Percentiles rank a stretch among this genome's conserved stretches.
phyloP scores from a whole-genome alignment of 352 stramenopile genomes.

The Globisporangium canariense region DNA sequence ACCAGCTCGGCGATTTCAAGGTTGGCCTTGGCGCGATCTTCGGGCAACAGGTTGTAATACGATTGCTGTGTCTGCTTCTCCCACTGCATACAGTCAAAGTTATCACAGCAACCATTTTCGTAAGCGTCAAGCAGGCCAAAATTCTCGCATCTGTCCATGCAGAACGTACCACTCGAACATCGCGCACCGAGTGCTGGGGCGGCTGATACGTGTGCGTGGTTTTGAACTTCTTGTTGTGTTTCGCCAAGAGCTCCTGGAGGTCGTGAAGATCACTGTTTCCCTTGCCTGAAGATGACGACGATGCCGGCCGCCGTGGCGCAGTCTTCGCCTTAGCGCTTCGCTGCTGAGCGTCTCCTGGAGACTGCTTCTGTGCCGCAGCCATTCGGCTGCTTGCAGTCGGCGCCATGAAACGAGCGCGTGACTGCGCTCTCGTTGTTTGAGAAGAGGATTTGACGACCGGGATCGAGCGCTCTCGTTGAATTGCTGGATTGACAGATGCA shows the following conservation, averaged over 20 bases:
- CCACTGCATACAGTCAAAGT: slow-evolving; percentile 40
- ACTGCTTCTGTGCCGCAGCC: slow-evolving; percentile 8
- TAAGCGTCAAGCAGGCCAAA: neutral
- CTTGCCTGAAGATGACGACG: neutral
- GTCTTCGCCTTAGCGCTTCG: slow-evolving; percentile 11
- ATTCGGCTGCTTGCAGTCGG: slow-evolving; percentile 17
- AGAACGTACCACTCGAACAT: slow-evolving; percentile 57
- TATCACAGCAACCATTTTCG: neutral
- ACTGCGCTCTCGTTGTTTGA: neutral
- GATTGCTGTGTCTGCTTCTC: slow-evolving; percentile 60
- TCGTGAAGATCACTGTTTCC: slow-evolving; percentile 28
- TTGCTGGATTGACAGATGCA: neutral
- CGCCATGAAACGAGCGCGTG: slow-evolving; percentile 15
- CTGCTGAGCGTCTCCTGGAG: neutral
- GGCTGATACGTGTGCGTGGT: slow-evolving; percentile 68
- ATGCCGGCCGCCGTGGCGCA: neutral
- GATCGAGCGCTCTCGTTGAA: neutral
- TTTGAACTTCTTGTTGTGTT: slow-evolving; percentile 84
- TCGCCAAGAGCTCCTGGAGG: slow-evolving; percentile 51
- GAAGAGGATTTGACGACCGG: neutral
- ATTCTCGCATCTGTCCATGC: neutral
- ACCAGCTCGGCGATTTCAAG: slow-evolving; percentile 58
- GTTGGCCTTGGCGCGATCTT: slow-evolving; percentile 62
- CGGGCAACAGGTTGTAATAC: slow-evolving; percentile 64
- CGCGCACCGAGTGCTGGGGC: slow-evolving; percentile 69